A percentile compares a stretch with the other conserved stretches of the same genome.
These are phyloP conservation scores for Turnera subulata DNA, from an alignment of 345 rosid species.

Conservation along the genomic window DNA sequence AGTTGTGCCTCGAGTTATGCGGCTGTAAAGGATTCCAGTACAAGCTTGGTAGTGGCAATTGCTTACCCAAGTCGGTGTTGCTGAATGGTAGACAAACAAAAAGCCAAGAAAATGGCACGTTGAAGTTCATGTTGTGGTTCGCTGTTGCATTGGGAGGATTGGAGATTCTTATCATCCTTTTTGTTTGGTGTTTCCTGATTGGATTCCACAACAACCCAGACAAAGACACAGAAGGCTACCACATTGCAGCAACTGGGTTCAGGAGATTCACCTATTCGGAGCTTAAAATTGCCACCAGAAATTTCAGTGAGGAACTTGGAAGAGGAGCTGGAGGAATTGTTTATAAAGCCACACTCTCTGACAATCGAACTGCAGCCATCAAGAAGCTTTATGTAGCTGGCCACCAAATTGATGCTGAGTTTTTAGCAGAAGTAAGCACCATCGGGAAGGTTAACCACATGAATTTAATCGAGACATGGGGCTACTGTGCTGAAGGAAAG, in stretches of 20 bases:
- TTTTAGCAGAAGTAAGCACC: slow-evolving; percentile 35
- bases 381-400: slow-evolving; percentile 21
- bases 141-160: slow-evolving; percentile 22
- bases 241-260: slow-evolving; percentile 20
- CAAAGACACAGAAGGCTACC: slow-evolving; percentile 4
- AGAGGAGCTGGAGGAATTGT: slow-evolving; percentile 29
- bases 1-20: too few relatives aligned
- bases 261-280: slow-evolving; percentile 22
- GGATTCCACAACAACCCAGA: slow-evolving; percentile 8
- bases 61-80: slow-evolving; percentile 7
- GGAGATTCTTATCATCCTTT: slow-evolving; percentile 21
- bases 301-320: slow-evolving; percentile 30
- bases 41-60: too few relatives aligned
- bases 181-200: too few relatives aligned
- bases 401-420: slow-evolving; percentile 31
- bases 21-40: too few relatives aligned
- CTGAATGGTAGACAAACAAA: slow-evolving; percentile 1
- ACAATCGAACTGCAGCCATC: slow-evolving; percentile 22
- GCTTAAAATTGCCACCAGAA: slow-evolving; percentile 23
- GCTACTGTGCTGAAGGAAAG: slow-evolving; percentile 24
- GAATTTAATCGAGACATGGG: slow-evolving; percentile 36
- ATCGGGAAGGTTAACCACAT: slow-evolving; percentile 40
- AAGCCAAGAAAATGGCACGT: not conserved
- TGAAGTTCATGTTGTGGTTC: slow-evolving; percentile 28
- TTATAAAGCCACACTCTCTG: slow-evolving; percentile 21